These are phyloP conservation scores for Hericium rajendrae DNA, from an alignment of 768 basidiomycete genomes.

Conservation along the genomic window DNA sequence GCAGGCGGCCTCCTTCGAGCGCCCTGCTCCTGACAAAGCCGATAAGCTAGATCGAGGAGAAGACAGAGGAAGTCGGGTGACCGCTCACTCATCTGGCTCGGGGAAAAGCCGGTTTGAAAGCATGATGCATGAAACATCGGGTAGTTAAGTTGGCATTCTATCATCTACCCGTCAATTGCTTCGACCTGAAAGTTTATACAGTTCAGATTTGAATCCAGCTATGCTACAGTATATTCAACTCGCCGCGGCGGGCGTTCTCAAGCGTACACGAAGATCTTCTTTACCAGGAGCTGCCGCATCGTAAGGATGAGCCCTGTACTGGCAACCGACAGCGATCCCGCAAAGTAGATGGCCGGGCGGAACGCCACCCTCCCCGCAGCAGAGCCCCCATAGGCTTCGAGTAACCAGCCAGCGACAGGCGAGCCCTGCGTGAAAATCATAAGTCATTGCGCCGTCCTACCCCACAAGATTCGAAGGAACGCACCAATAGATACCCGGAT, in stretches of 20 bases:
- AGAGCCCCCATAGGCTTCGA: constrained; percentile 18
- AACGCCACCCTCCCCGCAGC: constrained; percentile 16
- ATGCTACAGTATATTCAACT: no score
- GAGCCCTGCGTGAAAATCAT: constrained; percentile 15
- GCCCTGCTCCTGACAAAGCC: no score
- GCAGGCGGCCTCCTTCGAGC: no score
- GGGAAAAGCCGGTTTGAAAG: no score
- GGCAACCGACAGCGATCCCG: constrained; percentile 19
- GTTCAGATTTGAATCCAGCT: no score
- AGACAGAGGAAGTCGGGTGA: no score
- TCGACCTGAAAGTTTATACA: no score
- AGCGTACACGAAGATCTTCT: not conserved
- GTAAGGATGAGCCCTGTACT: constrained; percentile 14
- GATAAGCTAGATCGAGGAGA: no score
- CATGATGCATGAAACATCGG: no score
- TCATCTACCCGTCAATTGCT: no score
- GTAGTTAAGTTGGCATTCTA: no score
- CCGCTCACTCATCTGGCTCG: no score
- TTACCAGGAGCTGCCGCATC: constrained; percentile 3
- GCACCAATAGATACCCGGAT: constrained; percentile 18
- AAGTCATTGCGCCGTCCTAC: not conserved
- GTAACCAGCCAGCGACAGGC: constrained; percentile 22
- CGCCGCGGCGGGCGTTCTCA: not conserved
- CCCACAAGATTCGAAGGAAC: not conserved
- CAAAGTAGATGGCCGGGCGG: constrained; percentile 23